Base-by-base conservation (phyloP, 139 green algal genomes). In the Tetratostichococcus sp. region DNA sequence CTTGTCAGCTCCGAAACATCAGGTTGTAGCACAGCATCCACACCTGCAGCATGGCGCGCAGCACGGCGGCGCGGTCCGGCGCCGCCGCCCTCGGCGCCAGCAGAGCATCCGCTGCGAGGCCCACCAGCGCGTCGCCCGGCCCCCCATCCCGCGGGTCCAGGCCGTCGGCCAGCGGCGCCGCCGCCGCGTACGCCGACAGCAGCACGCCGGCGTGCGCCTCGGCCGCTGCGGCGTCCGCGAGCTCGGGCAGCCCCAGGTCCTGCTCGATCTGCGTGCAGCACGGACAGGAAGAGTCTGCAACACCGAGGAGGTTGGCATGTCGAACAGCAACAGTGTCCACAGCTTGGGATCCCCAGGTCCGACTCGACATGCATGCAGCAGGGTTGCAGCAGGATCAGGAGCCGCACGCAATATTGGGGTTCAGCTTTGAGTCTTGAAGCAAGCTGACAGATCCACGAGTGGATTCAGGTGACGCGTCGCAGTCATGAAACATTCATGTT, bases 81-180 rank as follows among this genome's bases (percentile, higher is more conserved):
- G 73, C 67, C 67, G 74, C 32, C 28, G 33, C 33, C 8, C 71
- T 74, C 0, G 80, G 78, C 22, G 67, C 65, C 28, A 91, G 17
- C 31, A 94, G 82, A 2, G 83, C 74, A 1, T 65, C 71, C 1
- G 79, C 84, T 2, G 91, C 91, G 11, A 92, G 66, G 1, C 59
- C 57, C 4, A 92, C 77, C 34, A 93, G 83, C 62, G 95, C 90
- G 73, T 96, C 90, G 1, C 83, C 90, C 23, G 87, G 82, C 31
- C 89, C 91, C 4, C 88, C 71, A 72, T 96, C 91, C n/a, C 91
- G 86, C 31, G 87, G 77, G 68, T 96, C 90, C 30, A 96, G 68
- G 1, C 74, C 83, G 25, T 71, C 68, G 33, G 75, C 90, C 42
- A 93, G 77, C 1, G 82, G 79, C 58, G 84, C 65, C 14, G 80